Percentiles rank a stretch among this genome's conserved stretches.
Evolutionary conservation across 495 filamentous ascomycete genomes (phyloP).

Genomic region (Hyaloscypha finlandica): DNA sequence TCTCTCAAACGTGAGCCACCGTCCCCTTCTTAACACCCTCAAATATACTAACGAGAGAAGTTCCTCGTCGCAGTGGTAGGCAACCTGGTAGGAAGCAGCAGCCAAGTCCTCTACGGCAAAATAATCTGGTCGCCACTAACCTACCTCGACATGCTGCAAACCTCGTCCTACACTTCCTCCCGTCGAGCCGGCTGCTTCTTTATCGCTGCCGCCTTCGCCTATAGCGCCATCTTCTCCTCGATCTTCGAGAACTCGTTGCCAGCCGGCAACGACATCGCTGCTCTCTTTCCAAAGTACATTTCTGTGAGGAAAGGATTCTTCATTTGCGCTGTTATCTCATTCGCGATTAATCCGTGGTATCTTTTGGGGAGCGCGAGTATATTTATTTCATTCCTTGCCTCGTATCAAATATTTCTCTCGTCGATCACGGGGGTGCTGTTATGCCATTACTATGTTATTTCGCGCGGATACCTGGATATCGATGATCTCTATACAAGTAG

Average conservation of each 20-base stretch:
- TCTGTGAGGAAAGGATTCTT: conserved; percentile 51
- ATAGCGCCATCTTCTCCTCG: conserved; percentile 36
- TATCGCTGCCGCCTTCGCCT: conserved; percentile 42
- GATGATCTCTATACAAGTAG: conserved; percentile 40
- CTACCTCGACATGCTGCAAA: conserved; percentile 39
- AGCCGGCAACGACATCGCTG: conserved; percentile 48
- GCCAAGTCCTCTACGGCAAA: conserved; percentile 38
- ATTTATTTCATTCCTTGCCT: conserved; percentile 52
- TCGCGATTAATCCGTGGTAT: conserved; percentile 54
- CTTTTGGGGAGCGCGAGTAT: conserved; percentile 49
- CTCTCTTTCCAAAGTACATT: conserved; percentile 49
- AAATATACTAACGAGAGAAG: conserved; percentile 3
- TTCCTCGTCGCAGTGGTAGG: conserved; percentile 38
- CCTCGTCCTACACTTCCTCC: conserved; percentile 32
- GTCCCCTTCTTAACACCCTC: not conserved
- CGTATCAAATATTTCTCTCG: conserved; percentile 52
- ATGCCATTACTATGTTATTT: conserved; percentile 43
- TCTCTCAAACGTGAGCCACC: conserved; percentile 30
- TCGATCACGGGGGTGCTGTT: conserved; percentile 37
- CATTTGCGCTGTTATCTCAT: conserved; percentile 44
- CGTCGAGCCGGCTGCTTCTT: conserved; percentile 47
- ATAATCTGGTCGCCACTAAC: conserved; percentile 44
- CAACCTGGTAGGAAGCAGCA: conserved; percentile 42
- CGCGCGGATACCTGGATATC: conserved; percentile 40
- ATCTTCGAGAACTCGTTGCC: conserved; percentile 34